Evolutionary conservation across 345 rosid genomes (phyloP).

Genomic region (Eutrema yunnanense): DNA sequence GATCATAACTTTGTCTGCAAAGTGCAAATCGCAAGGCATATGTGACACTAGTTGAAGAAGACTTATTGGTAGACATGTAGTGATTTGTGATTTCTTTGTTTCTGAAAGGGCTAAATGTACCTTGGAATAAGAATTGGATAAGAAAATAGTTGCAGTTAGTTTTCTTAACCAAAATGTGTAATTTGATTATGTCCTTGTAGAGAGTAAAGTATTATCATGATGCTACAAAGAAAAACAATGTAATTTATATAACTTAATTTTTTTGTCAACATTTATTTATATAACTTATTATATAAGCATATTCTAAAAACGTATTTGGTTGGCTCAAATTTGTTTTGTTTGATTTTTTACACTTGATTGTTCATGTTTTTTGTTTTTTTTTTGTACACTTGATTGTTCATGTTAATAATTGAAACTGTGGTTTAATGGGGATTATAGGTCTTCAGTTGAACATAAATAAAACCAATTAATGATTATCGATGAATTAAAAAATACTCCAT

Average conservation of each 20-base stretch:
- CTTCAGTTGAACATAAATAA: not conserved
- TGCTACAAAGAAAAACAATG: no score
- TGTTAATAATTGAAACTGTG: not conserved
- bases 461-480: not conserved
- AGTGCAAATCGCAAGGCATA: not conserved
- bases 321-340: not conserved
- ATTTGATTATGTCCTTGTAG: no score
- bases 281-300: not conserved
- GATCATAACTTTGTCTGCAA: not conserved
- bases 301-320: not conserved
- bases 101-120: no score
- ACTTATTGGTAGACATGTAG: no score
- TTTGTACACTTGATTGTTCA: not conserved
- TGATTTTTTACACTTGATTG: not conserved
- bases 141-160: no score
- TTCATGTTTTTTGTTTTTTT: not conserved
- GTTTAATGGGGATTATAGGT: not conserved
- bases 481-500: not conserved
- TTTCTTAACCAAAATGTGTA: no score
- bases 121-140: no score
- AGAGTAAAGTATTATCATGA: no score
- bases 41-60: not conserved
- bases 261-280: no score
- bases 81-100: no score
- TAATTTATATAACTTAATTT: no score